Evolutionary conservation across 2,329 filamentous ascomycete species (phyloP), one percentile per base, ranked within the genome.

Genomic region (Aspergillus ochraceus): DNA sequence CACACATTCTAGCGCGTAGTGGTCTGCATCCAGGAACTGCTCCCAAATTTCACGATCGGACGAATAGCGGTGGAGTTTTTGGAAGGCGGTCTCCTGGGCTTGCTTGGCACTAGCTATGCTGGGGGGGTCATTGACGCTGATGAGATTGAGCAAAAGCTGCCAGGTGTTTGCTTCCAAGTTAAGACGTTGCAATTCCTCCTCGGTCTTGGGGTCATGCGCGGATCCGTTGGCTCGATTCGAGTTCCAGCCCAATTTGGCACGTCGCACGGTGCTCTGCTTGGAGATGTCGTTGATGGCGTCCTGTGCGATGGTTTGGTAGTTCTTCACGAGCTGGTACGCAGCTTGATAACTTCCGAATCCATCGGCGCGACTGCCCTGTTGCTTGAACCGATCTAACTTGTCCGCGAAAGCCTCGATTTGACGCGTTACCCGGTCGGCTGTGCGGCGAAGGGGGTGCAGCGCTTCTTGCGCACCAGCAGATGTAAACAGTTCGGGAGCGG

Each of bases 341-440:
- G 88, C 84, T 51, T 85, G 83, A 70, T 86, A 85, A 71, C 75
- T 70, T 61, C 84, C 82, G 60, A 89, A 86, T 30, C 82, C 73
- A 52, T 64, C 77, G 63, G 61, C 79, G 71, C 64, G 81, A 76
- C 66, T 79, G 69, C 68, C 80, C 68, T 74, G 82, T 67, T 69
- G 88, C 77, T 80, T 83, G 74, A 92, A 94, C 57, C 87, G 84
- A 77, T 97, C 93, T 22, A 97, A 83, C 54, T 86, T 86, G 71
- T 90, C 89, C 42, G 93, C 92, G 72, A 97, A 97, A 49, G 87
- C 84, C 77, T 97, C 92, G 60, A 96, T 91, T 76, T 97, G 92
- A 62, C 88, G 86, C 54, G 90, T 90, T 32, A 91, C 87, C 49
- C 85, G 83, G 65, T 91, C 85, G 61, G 86, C 87, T 66, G 87